Evolutionary conservation across 345 rosid species (phyloP), one percentile per base, ranked within the genome.

Genomic region (Passiflora organensis): DNA sequence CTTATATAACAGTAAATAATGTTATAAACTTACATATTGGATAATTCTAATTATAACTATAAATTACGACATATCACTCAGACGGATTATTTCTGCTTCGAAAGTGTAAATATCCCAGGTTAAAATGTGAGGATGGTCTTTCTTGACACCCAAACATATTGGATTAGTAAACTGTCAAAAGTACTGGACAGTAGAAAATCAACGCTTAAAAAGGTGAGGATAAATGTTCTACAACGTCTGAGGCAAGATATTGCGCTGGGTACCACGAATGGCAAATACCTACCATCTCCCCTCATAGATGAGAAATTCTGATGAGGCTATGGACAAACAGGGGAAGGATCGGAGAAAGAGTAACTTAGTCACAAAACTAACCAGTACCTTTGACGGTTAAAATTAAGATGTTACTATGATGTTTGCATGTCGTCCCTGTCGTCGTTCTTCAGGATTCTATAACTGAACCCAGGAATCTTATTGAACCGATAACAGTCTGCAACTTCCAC

Each of bases 381-480:
- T 32, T 10, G n/a, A 10, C 43, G 2, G 43, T 2, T 14, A 39
- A 39, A 13, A 13, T 23, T 6, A 25, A 11, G 22, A 43, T 23
- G 39, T 19, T 37, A 42, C n/a, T 34, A 20, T 34, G 66, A 20
- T 2, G 34, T 28, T 28, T 37, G 5, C 60, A 13, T 56, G 63
- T 62, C 58, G 34, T 52, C 54, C 32, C 68, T 55, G 15, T 43
- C 52, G 42, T 83, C 85, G 59, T 63, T 72, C 71, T 77, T 80
- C 25, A 89, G 84, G 69, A 76, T 83, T 64, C 78, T 80, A 53
- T 85, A 89, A 56, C 13, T 69, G 72, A 82, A 79, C 39, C 82
- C 77, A 36, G 76, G 70, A 53, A 74, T 72, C 32, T 59, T 63
- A 43, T 62, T 58, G 23, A 61, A 43, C 49, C 53, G 70, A 53